These are phyloP conservation scores for Albugo candida DNA, from an alignment of 352 stramenopile genomes.

Conservation along the genomic window DNA sequence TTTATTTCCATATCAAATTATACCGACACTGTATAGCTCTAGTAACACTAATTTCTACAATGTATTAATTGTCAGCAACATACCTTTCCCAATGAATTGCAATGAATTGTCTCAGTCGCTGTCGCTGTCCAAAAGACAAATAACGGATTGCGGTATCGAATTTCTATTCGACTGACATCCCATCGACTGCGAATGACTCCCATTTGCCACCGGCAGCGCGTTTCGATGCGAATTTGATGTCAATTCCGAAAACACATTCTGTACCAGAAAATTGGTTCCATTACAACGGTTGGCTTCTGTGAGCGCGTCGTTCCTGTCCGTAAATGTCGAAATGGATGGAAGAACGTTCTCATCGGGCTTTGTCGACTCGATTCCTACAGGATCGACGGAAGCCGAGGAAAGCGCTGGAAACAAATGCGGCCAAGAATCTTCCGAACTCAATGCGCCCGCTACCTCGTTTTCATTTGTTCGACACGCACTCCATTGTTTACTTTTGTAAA, in stretches of 20 bases:
- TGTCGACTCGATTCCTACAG: too few species aligned
- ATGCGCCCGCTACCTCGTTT: background rate
- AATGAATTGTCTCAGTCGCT: slow-evolving; percentile 21
- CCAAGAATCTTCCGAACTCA: background rate
- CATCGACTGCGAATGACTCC: slow-evolving; percentile 8
- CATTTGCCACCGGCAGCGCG: background rate
- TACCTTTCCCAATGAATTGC: too few species aligned
- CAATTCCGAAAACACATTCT: slow-evolving; percentile 26
- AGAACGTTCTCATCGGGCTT: too few species aligned
- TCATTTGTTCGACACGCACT: background rate
- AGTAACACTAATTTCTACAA: too few species aligned
- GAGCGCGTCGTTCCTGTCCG: background rate
- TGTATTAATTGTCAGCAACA: too few species aligned
- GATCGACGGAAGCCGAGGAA: too few species aligned
- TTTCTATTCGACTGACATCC: slow-evolving; percentile 17
- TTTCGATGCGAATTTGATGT: slow-evolving; percentile 17
- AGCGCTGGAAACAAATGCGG: background rate
- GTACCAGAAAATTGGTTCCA: background rate
- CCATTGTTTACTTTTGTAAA: background rate
- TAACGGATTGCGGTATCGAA: slow-evolving; percentile 12
- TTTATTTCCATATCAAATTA: too few species aligned
- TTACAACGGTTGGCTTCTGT: background rate
- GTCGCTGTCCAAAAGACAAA: slow-evolving; percentile 61
- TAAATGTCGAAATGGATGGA: background rate
- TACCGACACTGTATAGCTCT: too few species aligned